phyloP scores from a whole-genome alignment of 2,329 filamentous ascomycete genomes.

The Diaporthe sp. region DNA sequence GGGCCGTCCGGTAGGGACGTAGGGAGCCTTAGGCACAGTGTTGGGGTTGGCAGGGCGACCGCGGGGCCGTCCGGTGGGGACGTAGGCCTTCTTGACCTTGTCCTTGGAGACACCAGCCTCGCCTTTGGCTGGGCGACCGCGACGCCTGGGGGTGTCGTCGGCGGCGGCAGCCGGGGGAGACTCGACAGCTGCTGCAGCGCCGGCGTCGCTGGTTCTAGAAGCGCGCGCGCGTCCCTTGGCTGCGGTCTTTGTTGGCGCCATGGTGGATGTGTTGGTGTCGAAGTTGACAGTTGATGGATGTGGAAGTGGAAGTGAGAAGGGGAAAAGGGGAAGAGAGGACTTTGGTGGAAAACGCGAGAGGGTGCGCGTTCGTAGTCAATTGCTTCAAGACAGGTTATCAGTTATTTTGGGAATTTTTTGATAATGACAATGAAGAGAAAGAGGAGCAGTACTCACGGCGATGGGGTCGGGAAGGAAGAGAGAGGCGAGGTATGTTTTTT shows the following conservation, averaged over 20 bases:
- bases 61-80: conserved; percentile 31
- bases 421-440: too few species aligned
- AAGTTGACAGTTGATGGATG: background rate
- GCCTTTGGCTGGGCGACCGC: conserved; percentile 30
- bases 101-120: conserved; percentile 20
- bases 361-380: conserved; percentile 6
- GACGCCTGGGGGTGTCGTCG: conserved; percentile 21
- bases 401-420: background rate
- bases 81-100: conserved; percentile 33
- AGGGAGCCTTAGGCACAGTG: conserved; percentile 33
- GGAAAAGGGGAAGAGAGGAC: background rate
- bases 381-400: background rate
- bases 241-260: conserved; percentile 38
- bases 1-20: conserved; percentile 34
- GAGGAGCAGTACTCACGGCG: background rate
- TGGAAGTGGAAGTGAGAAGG: background rate
- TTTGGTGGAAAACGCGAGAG: background rate
- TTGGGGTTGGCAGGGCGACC: conserved; percentile 33
- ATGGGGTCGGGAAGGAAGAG: background rate
- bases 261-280: background rate
- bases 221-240: conserved; percentile 39
- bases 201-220: conserved; percentile 25
- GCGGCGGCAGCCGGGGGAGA: background rate
- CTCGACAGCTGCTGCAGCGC: background rate
- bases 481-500: background rate